Percentiles rank a stretch among this genome's conserved stretches.
Evolutionary conservation across 2,329 filamentous ascomycete genomes (phyloP).

Genomic region (Cladosporium velox): DNA sequence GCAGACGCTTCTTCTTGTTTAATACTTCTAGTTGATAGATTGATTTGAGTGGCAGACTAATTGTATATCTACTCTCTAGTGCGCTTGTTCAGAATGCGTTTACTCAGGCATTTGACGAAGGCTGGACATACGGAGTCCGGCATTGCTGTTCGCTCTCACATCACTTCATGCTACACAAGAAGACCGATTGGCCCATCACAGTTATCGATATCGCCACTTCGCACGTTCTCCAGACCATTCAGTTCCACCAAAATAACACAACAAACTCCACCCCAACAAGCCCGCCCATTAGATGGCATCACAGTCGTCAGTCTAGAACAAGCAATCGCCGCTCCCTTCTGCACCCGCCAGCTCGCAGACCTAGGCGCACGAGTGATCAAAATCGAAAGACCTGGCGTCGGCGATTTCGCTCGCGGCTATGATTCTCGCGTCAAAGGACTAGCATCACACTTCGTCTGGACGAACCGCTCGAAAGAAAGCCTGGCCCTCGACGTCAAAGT

Average conservation of each 20-base stretch:
- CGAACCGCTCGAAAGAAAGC: conserved; percentile 57
- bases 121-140: neutral
- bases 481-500: conserved; percentile 55
- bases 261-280: neutral
- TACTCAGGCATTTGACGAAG: neutral
- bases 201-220: neutral
- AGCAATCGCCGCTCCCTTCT: conserved; percentile 58
- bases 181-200: neutral
- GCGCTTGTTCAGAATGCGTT: neutral
- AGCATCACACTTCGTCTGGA: conserved; percentile 58
- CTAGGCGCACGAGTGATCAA: conserved; percentile 58
- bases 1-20: neutral
- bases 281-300: conserved; percentile 46
- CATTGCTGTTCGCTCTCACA: neutral
- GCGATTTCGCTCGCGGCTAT: conserved; percentile 57
- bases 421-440: conserved; percentile 54
- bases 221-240: neutral
- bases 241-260: neutral
- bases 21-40: neutral
- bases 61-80: neutral
- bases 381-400: conserved; percentile 53
- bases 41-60: neutral
- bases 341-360: conserved; percentile 57
- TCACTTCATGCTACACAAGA: neutral
- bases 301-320: conserved; percentile 58